A percentile compares a stretch with the other conserved stretches of the same genome.
Conservation (phyloP, 345 rosid genomes). For the Acer yangbiense region DNA sequence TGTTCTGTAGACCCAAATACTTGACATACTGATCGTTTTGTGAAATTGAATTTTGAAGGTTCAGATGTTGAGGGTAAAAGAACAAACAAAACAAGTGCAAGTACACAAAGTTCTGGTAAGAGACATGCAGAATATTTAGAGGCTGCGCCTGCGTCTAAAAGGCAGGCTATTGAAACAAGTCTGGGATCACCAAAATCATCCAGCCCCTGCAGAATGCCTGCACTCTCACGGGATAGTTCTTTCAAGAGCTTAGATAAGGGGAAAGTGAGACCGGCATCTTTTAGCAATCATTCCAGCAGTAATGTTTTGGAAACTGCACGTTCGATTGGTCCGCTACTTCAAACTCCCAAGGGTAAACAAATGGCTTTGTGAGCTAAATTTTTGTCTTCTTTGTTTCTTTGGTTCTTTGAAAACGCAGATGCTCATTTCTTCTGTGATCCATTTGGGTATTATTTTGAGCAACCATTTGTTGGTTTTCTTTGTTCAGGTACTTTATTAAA, state of each 20-base stretch:
- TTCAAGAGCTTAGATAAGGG: slow-evolving; percentile 62
- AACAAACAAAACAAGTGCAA: slow-evolving; percentile 33
- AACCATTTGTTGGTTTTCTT: slow-evolving; percentile 7
- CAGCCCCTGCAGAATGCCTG: slow-evolving; percentile 45
- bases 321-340: slow-evolving; percentile 49
- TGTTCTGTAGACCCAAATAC: background rate
- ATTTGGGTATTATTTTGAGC: slow-evolving; percentile 13
- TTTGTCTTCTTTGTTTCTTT: background rate
- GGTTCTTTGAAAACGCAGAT: background rate
- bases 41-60: slow-evolving; percentile 41
- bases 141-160: slow-evolving; percentile 50
- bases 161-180: slow-evolving; percentile 58
- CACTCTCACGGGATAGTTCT: slow-evolving; percentile 57
- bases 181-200: slow-evolving; percentile 67
- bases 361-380: background rate
- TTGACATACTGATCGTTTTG: slow-evolving; percentile 17
- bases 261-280: slow-evolving; percentile 55
- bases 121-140: slow-evolving; percentile 60
- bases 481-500: slow-evolving; percentile 66
- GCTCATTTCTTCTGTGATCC: background rate
- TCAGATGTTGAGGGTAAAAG: slow-evolving; percentile 57
- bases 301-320: slow-evolving; percentile 47
- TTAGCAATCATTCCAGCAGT: slow-evolving; percentile 36
- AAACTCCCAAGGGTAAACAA: slow-evolving; percentile 55
- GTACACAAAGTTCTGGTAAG: slow-evolving; percentile 47